Base-by-base conservation (phyloP, 768 basidiomycete species). In the Gyrodon lividus region DNA sequence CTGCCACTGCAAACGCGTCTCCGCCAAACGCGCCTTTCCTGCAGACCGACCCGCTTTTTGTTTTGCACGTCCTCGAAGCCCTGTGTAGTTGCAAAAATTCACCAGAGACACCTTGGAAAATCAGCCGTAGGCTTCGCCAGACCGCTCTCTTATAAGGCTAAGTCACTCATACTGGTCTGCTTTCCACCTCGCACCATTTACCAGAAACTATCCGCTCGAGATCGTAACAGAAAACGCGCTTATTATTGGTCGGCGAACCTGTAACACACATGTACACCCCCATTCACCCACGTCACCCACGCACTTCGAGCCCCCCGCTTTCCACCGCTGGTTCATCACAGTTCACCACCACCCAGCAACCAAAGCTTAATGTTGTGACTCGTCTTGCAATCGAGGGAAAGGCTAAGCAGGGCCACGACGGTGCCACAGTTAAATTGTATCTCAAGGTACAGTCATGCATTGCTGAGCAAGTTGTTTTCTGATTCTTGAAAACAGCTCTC, bases 381-480 rank as follows among this genome's bases (percentile, higher is more conserved):
- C 84, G 86, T 45, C 77, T 90, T 28, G 83, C 82, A 20, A 80
- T 91, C 43, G 86, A 89, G 61, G 89, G 88, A 26, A 84, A 82
- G 67, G 82, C 83, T 19, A 85, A 81, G 67, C 77, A 79, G 49
- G 80, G 77, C 2, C 72, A 79, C 40, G 85, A 88, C 60, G 84
- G 82, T 34, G 86, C 80, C 31, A 72, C 79, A 16, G 79, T 91
- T 45, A 83, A 77, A 58, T 83, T 90, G 77, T 91, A 87, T 69
- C 76, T 92, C 57, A 91, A 87, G 76, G 89, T 87, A 52, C 41
- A 68, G 60, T 44, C 57, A 48, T 24, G 17, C 40, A 14, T 1
- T 41, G 24, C 16, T 2, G 6, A 31, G 1, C n/a, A 17, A 0
- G 23, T 13, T 31, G n/a, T 28, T 20, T 10, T 19, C 46, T 47